Percentiles rank a stretch among this genome's conserved stretches.
These are phyloP conservation scores for Metroxylon sagu DNA, from an alignment of 176 grass and related monocot species.

Conservation along the genomic window DNA sequence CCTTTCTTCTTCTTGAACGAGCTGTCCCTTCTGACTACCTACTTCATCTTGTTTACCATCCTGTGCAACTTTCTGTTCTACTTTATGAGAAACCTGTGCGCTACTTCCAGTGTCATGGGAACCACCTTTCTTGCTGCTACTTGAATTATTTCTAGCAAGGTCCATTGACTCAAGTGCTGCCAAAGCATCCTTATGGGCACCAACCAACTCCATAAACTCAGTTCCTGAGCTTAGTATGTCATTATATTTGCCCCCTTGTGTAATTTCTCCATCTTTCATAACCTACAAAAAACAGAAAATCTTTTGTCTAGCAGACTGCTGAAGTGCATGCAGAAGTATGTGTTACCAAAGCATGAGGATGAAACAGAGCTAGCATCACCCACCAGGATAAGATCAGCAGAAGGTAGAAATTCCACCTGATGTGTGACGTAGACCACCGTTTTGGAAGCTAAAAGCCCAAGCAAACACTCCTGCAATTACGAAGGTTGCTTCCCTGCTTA, in stretches of 20 bases:
- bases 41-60: constrained; percentile 28
- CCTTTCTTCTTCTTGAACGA: constrained; percentile 91
- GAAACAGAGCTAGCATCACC: neutral
- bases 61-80: constrained; percentile 27
- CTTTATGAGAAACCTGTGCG: constrained; percentile 5
- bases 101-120: constrained; percentile 8
- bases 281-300: constrained; percentile 17
- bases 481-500: too few species aligned
- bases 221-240: constrained; percentile 53
- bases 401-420: constrained; percentile 3
- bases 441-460: neutral
- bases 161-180: constrained; percentile 30
- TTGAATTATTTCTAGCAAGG: constrained; percentile 1
- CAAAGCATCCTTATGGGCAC: constrained; percentile 64
- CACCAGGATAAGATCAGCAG: constrained; percentile 1
- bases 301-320: neutral
- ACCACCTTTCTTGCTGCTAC: neutral
- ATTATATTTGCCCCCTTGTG: constrained; percentile 61
- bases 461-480: neutral
- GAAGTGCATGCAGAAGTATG: neutral
- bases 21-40: constrained; percentile 38
- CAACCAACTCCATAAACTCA: constrained; percentile 75
- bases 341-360: neutral
- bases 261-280: constrained; percentile 71
- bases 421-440: neutral